These are phyloP conservation scores for Pyrenochaeta sp. DNA, from an alignment of 2,329 filamentous ascomycete species.

Conservation along the genomic window DNA sequence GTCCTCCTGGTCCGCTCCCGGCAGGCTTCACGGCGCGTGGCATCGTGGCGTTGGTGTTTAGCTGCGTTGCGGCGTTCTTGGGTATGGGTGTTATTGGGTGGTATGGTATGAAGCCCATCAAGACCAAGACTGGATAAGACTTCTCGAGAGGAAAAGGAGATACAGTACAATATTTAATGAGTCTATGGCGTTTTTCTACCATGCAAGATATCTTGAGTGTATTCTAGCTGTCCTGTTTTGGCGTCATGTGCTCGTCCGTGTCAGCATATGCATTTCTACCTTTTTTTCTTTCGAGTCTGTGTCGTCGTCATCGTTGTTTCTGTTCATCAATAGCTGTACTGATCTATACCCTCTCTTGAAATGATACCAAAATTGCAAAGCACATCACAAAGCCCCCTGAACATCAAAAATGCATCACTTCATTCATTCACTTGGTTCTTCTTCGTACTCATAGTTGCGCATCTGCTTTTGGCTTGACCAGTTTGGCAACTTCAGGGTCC, in stretches of 20 bases:
- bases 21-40: slow-evolving; percentile 74
- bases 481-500: slow-evolving; percentile 63
- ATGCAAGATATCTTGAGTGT: not conserved
- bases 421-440: too few relatives aligned
- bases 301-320: not conserved
- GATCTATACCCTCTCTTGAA: too few relatives aligned
- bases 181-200: not conserved
- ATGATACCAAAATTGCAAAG: too few relatives aligned
- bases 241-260: too few relatives aligned
- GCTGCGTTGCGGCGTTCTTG: slow-evolving; percentile 70
- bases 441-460: too few relatives aligned
- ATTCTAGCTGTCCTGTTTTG: not conserved
- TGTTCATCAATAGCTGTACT: not conserved
- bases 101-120: slow-evolving; percentile 63
- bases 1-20: slow-evolving; percentile 64
- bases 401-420: too few relatives aligned
- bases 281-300: not conserved
- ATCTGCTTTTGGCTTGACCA: slow-evolving; percentile 56
- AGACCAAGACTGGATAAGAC: slow-evolving; percentile 6
- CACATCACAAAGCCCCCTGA: not conserved
- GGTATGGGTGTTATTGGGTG: slow-evolving; percentile 72
- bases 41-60: slow-evolving; percentile 78
- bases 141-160: too few relatives aligned
- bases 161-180: not conserved
- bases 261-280: too few relatives aligned